These are phyloP conservation scores for Hygrophorus pudorinus DNA, from an alignment of 768 basidiomycete genomes.

Conservation along the genomic window DNA sequence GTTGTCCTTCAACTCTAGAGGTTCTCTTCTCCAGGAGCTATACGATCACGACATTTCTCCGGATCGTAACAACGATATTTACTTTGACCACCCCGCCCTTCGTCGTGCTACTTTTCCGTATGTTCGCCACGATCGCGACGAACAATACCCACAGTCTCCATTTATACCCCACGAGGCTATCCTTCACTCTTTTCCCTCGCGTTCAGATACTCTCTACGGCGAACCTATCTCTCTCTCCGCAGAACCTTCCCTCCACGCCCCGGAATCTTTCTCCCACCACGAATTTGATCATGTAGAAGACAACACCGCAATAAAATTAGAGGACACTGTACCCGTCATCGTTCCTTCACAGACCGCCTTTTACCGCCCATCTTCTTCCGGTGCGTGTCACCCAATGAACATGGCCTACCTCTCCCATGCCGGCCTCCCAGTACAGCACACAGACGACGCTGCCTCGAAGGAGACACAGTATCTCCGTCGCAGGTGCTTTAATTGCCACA, in stretches of 20 bases:
- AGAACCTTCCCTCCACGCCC: slow-evolving; percentile 21
- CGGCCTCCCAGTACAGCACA: slow-evolving; percentile 72
- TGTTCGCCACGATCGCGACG: slow-evolving; percentile 61
- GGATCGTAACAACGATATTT: slow-evolving; percentile 28
- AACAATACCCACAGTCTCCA: slow-evolving; percentile 36
- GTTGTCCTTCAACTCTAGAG: slow-evolving; percentile 25
- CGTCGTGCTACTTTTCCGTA: slow-evolving; percentile 73
- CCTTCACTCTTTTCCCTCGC: slow-evolving; percentile 22
- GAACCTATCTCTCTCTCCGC: slow-evolving; percentile 18
- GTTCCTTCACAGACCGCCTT: slow-evolving; percentile 52
- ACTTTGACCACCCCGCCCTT: slow-evolving; percentile 35
- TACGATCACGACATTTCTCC: slow-evolving; percentile 50
- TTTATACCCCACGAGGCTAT: slow-evolving; percentile 23
- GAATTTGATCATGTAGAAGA: slow-evolving; percentile 30
- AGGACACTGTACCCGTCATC: slow-evolving; percentile 49
- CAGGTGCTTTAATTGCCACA: slow-evolving; percentile 86
- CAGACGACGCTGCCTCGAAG: slow-evolving; percentile 83
- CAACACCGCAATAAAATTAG: slow-evolving; percentile 49
- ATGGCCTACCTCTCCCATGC: slow-evolving; percentile 32
- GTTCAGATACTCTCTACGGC: slow-evolving; percentile 25
- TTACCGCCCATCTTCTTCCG: slow-evolving; percentile 30
- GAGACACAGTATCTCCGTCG: slow-evolving; percentile 86
- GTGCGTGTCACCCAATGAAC: slow-evolving; percentile 21
- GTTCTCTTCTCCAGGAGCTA: slow-evolving; percentile 60
- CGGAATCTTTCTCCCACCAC: slow-evolving; percentile 31